These are phyloP conservation scores for Komagataella pseudopastoris DNA, from an alignment of 805 yeast genomes.

Conservation along the genomic window DNA sequence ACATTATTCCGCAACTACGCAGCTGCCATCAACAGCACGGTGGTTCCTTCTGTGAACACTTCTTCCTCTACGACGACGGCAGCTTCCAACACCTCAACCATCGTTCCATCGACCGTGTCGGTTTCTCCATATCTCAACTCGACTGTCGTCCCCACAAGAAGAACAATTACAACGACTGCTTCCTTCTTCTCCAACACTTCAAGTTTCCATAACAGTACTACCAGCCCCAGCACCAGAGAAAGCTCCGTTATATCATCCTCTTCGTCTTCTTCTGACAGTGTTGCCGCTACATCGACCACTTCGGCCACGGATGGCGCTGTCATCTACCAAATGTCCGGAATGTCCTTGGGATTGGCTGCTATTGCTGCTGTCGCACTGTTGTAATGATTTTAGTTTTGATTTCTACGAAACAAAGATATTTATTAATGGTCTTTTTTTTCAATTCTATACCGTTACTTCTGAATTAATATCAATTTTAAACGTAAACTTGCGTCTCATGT, in stretches of 20 bases:
- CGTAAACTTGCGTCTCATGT: not conserved
- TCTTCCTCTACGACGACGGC: constrained; percentile 9
- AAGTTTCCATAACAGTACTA: constrained; percentile 3
- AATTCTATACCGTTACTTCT: not conserved
- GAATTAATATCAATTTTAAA: constrained; percentile 1
- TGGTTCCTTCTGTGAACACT: constrained; percentile 7
- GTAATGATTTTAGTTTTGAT: constrained; percentile 5
- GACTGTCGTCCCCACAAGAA: constrained; percentile 8
- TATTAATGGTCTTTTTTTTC: not conserved
- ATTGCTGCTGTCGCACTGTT: constrained; percentile 22
- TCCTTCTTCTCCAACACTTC: constrained; percentile 9
- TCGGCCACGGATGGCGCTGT: constrained; percentile 21
- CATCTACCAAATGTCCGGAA: constrained; percentile 17
- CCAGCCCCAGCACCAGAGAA: constrained; percentile 2
- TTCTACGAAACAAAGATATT: not conserved
- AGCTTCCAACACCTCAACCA: constrained; percentile 6
- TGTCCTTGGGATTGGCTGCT: constrained; percentile 20
- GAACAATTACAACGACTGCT: constrained; percentile 11
- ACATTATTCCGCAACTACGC: constrained; percentile 4
- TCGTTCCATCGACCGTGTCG: constrained; percentile 4
- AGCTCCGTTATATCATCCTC: constrained; percentile 5
- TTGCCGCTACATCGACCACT: constrained; percentile 11
- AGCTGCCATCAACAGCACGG: constrained; percentile 8
- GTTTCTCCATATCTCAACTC: constrained; percentile 5
- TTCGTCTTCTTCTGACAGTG: constrained; percentile 6